Evolutionary conservation across 306 rosid species (phyloP).

Genomic region (Macrotyloma uniflorum): DNA sequence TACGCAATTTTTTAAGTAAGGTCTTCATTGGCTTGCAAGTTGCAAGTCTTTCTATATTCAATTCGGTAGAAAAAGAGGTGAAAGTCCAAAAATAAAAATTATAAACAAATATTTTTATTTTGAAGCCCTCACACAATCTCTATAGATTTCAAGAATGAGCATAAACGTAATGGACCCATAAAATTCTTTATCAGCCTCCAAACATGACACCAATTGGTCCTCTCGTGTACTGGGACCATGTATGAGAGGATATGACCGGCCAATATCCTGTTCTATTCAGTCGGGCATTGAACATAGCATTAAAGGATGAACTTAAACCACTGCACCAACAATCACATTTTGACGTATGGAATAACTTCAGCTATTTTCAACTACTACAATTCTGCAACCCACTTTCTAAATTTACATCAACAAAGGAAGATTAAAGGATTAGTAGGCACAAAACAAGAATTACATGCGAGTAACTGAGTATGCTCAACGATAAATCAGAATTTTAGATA

Average conservation of each 20-base stretch:
- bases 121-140: neutral
- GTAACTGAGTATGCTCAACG: neutral
- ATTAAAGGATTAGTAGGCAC: neutral
- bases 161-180: neutral
- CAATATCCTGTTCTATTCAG: neutral
- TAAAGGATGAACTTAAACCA: slow-evolving; percentile 10
- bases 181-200: neutral
- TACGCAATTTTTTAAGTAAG: neutral
- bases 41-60: neutral
- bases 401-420: neutral
- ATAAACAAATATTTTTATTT: neutral
- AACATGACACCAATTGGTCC: neutral
- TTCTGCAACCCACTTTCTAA: neutral
- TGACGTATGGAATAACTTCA: neutral
- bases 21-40: slow-evolving; percentile 1
- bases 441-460: slow-evolving; percentile 15
- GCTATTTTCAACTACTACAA: neutral
- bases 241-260: neutral
- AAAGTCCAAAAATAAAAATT: neutral
- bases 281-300: neutral
- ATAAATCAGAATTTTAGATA: slow-evolving; percentile 23
- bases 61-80: neutral
- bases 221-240: neutral
- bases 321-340: neutral
- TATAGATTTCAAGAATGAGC: neutral